Base-by-base conservation (phyloP, 2,329 filamentous ascomycete species). In the Sarocladium strictum region DNA sequence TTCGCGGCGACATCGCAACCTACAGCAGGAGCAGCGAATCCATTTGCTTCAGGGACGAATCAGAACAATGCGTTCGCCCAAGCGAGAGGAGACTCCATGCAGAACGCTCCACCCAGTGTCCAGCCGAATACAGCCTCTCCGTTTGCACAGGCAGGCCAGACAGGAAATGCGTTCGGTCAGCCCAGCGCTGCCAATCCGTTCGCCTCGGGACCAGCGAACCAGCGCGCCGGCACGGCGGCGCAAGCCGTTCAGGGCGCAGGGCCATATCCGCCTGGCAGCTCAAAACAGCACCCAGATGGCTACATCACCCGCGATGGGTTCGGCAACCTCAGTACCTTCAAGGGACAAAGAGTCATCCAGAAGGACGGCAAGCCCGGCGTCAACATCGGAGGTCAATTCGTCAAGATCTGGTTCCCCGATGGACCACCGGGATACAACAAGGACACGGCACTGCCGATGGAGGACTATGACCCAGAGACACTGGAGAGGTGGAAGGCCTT, bases 361-460 rank as follows among this genome's bases (percentile, higher is more conserved):
- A 76, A 80, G 59, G 64, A 64, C 6, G 64, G 60, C 3, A 65
- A 69, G 6, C 79, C 84, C 0, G 81, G 73, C 53, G 73, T 75
- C 60, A 76, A 59, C 58, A 69, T 72, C 35, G 79, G 84, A 60
- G 79, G 82, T 32, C 76, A 70, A 1, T 82, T 79, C 72, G 75
- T 79, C 52, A 83, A 80, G 59, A 85, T 93, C 50, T 89, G 86
- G 78, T 91, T 89, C 65, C 86, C 87, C 0, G 73, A 85, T 45
- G 90, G 89, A 0, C 77, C 86, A 21, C 88, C 86, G 1, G 67
- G 68, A 6, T 84, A 83, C 58, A 81, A 80, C 53, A 77, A 77
- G 58, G 80, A 86, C 58, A 86, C 86, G 9, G 83, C 89, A 64
- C 69, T 81, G 2, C 76, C 76, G 0, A 68, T 74, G 1, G 77